phyloP scores from a whole-genome alignment of 345 rosid genomes.

The Populus deltoides region DNA sequence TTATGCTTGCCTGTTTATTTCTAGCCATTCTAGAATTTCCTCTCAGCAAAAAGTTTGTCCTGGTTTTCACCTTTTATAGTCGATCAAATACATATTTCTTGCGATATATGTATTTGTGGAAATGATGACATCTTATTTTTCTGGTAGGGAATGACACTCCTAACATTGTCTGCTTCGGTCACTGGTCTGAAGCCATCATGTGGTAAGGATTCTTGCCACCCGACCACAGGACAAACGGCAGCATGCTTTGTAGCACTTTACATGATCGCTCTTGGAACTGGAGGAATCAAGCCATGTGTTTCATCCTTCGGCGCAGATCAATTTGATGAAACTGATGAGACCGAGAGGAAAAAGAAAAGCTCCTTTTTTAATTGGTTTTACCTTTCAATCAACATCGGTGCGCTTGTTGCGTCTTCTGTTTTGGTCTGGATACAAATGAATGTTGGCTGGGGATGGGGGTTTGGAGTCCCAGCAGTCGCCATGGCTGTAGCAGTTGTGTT shows the following conservation, averaged over 20 bases:
- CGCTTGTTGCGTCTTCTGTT: slow-evolving; percentile 79
- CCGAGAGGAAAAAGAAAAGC: slow-evolving; percentile 72
- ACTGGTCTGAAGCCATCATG: slow-evolving; percentile 74
- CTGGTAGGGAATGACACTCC: slow-evolving; percentile 76
- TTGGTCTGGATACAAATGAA: slow-evolving; percentile 96
- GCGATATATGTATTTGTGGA: neutral
- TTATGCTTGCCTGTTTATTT: neutral
- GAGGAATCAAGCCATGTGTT: slow-evolving; percentile 96
- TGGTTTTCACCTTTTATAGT: neutral
- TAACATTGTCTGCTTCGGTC: slow-evolving; percentile 73
- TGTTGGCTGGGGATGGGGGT: slow-evolving; percentile 98
- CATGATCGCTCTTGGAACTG: slow-evolving; percentile 89
- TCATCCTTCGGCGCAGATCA: slow-evolving; percentile 98
- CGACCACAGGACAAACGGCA: slow-evolving; percentile 48
- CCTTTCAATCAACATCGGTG: slow-evolving; percentile 84
- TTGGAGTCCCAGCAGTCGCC: slow-evolving; percentile 79
- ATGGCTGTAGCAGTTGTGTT: slow-evolving; percentile 79
- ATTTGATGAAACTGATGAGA: slow-evolving; percentile 78
- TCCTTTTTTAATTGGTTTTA: slow-evolving; percentile 98
- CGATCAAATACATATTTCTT: neutral
- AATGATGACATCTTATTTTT: neutral
- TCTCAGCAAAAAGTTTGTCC: neutral
- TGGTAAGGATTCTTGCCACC: slow-evolving; percentile 46
- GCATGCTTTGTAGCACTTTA: slow-evolving; percentile 68
- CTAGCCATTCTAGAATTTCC: neutral